Percentiles rank a stretch among this genome's conserved stretches.
These are phyloP conservation scores for Phytophthora europaea DNA, from an alignment of 352 stramenopile genomes.

Conservation along the genomic window DNA sequence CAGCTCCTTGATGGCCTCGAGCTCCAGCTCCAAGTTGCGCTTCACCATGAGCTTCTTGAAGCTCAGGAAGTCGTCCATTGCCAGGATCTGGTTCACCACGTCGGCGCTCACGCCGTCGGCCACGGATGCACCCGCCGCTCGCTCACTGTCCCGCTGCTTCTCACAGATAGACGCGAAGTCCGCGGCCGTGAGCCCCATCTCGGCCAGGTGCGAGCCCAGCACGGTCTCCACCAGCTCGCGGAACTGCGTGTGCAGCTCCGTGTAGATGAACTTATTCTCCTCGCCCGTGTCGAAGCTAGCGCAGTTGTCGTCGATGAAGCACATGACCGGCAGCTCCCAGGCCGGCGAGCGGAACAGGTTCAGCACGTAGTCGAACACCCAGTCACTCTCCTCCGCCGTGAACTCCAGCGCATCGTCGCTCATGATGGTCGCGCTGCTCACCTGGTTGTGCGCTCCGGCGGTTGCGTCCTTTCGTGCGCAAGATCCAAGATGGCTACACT, in stretches of 20 bases:
- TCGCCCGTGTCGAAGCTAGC: conserved; percentile 90
- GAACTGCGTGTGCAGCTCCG: conserved; percentile 87
- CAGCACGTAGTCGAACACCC: conserved; percentile 92
- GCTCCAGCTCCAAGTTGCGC: conserved; percentile 91
- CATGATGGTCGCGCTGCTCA: conserved; percentile 8
- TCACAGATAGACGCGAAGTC: conserved; percentile 89
- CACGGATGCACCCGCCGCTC: conserved; percentile 25
- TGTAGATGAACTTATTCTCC: conserved; percentile 93
- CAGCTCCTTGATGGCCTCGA: conserved; percentile 88
- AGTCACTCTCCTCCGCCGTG: conserved; percentile 77
- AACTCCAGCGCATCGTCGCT: conserved; percentile 40
- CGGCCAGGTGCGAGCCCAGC: conserved; percentile 79
- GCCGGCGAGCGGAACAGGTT: conserved; percentile 89
- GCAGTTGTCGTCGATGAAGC: conserved; percentile 93
- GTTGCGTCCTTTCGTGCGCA: conserved; percentile 42
- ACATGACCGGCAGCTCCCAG: conserved; percentile 91
- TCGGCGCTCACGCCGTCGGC: conserved; percentile 61
- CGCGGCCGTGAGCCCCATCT: conserved; percentile 86
- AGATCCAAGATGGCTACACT: conserved; percentile 45
- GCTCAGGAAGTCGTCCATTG: conserved; percentile 92
- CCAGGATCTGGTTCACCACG: conserved; percentile 90
- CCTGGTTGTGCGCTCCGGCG: not conserved
- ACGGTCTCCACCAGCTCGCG: conserved; percentile 82
- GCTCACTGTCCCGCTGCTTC: conserved; percentile 61
- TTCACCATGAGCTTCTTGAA: conserved; percentile 96